Evolutionary conservation across 1,284 basidiomycete genomes (phyloP), one percentile per base, ranked within the genome.

Genomic region (Calocybe gambosa): DNA sequence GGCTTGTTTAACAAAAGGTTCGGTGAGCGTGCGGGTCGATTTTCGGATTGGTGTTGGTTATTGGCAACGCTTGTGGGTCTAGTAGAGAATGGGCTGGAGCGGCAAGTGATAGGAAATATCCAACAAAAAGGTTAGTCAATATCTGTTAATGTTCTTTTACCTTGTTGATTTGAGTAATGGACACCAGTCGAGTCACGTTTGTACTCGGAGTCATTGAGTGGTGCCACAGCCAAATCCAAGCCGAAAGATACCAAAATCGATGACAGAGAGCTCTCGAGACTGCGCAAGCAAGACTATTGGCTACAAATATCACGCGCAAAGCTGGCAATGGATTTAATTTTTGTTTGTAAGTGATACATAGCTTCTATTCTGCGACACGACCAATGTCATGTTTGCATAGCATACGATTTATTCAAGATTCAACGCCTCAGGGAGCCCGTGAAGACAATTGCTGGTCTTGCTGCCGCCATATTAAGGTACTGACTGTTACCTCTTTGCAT

Each of bases 41-140:
- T 89, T 56, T 78, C 87, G 0, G 79, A 90, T 61, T 89, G 85
- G 83, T 88, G 87, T 59, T 90, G 87, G 88, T 74, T 90, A 55
- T 67, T 83, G 18, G 71, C 81, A 18, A 90, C 85, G 0, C 67
- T 90, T 15, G 85, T 86, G 8, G 80, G 82, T 39, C 67, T 90
- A 5, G 85, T 90, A 5, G 87, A 89, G 67, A 88, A 90, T 58
- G 76, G 77, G 5, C 78, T 90, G 1, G 86, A 90, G 60, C 70
- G 82, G 52, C 73, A 76, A 51, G 74, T 89, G 52, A 80, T 87
- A 36, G 72, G 69, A 35, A 73, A 73, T 50, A 70, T 78, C 44
- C 77, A 80, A 58, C 71, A 75, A 36, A 71, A 84, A 70, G 77
- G 85, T 59, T 43, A 45, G 43, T 38, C 15, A 40, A 43, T 40